Conservation (phyloP, 2,329 filamentous ascomycete genomes). For the Samsoniella hepiali region DNA sequence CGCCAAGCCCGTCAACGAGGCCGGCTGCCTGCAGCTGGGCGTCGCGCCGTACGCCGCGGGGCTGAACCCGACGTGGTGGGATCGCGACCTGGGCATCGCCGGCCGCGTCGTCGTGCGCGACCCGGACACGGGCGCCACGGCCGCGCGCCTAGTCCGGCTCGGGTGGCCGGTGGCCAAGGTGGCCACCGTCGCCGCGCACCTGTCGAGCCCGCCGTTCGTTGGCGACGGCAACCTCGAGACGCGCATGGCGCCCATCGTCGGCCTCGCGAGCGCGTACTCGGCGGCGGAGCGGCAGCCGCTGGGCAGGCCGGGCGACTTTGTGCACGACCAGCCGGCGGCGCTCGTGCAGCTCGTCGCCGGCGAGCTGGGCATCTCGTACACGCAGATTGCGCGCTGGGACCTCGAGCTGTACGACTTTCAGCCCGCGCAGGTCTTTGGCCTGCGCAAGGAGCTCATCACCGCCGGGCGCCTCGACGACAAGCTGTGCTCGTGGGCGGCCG, state of each 20-base stretch:
- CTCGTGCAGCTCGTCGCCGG: constrained; percentile 79
- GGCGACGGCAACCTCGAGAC: constrained; percentile 86
- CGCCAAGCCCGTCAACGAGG: constrained; percentile 67
- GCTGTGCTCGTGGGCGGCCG: constrained; percentile 89
- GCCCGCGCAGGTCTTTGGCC: constrained; percentile 75
- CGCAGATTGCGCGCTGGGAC: constrained; percentile 89
- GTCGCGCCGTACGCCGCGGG: constrained; percentile 90
- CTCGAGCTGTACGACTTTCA: constrained; percentile 91
- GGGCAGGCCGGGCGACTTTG: constrained; percentile 65
- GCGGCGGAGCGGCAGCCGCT: constrained; percentile 40
- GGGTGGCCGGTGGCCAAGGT: constrained; percentile 93
- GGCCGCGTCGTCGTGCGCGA: constrained; percentile 84
- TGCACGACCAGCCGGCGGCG: constrained; percentile 76
- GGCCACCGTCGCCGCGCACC: constrained; percentile 86
- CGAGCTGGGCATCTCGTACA: constrained; percentile 71
- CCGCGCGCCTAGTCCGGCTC: constrained; percentile 79
- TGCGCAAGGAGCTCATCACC: constrained; percentile 93
- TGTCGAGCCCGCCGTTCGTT: constrained; percentile 46
- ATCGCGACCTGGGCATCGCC: constrained; percentile 86
- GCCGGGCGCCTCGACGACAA: constrained; percentile 96
- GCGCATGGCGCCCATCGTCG: constrained; percentile 89
- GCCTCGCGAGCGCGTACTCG: constrained; percentile 71
- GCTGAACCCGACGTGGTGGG: constrained; percentile 92
- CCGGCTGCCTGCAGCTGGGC: constrained; percentile 83
- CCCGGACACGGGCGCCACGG: constrained; percentile 67